A percentile compares a stretch with the other conserved stretches of the same genome.
Evolutionary conservation across 768 basidiomycete species (phyloP).

Genomic region (Strobilomyces confusus): DNA sequence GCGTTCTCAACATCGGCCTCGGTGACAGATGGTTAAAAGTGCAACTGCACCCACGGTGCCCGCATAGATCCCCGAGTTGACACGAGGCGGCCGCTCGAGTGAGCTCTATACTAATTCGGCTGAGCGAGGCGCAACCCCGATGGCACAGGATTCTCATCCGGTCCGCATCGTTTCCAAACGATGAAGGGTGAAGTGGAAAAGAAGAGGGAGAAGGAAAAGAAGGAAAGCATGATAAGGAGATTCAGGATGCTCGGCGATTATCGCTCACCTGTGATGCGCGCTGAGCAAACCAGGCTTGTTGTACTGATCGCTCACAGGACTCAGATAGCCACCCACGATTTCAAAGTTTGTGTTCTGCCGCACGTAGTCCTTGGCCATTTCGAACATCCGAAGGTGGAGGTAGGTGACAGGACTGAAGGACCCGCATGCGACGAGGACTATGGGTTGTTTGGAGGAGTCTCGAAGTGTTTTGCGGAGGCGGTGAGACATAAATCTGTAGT

Average conservation of each 20-base stretch:
- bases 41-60: background rate
- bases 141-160: slow-evolving; percentile 4
- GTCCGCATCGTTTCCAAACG: background rate
- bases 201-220: background rate
- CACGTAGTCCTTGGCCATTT: slow-evolving; percentile 97
- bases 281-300: slow-evolving; percentile 93
- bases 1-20: slow-evolving; percentile 5
- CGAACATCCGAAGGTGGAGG: slow-evolving; percentile 97
- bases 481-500: slow-evolving; percentile 65
- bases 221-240: background rate
- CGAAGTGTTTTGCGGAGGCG: slow-evolving; percentile 57
- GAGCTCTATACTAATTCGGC: slow-evolving; percentile 8
- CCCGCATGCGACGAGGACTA: slow-evolving; percentile 95
- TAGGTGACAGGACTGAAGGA: slow-evolving; percentile 99
- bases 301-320: slow-evolving; percentile 94
- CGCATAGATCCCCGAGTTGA: slow-evolving; percentile 4
- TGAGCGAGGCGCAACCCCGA: background rate
- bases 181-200: background rate
- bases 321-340: slow-evolving; percentile 93
- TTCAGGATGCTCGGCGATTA: background rate
- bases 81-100: slow-evolving; percentile 19
- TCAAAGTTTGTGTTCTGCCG: slow-evolving; percentile 90
- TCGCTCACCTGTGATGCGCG: slow-evolving; percentile 79
- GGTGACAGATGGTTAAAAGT: slow-evolving; percentile 1
- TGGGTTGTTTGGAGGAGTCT: slow-evolving; percentile 69